Base-by-base conservation (phyloP, 108 stramenopile species). In the Discostella stelligeroides region DNA sequence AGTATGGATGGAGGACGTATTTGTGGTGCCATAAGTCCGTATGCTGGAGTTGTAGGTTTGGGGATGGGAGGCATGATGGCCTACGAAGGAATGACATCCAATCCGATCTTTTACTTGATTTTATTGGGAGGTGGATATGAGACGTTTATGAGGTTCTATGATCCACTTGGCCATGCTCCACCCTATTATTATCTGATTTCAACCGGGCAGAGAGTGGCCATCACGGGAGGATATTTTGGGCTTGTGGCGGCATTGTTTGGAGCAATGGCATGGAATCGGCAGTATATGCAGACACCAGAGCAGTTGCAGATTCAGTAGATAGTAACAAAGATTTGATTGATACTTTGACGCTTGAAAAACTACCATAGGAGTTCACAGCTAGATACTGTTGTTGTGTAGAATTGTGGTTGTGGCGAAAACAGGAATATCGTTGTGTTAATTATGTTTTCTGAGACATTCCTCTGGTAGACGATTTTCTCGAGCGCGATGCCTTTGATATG, bases 1-100 rank as follows among this genome's bases (percentile, higher is more conserved):
- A 79, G 77, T 43, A 86, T 97, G 85, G 97, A 97, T 68, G 97
- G 97, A 48, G 97, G 97, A 34, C 73, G 91, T 14, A 95, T 97
- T 75, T 87, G 86, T 23, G 92, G 91, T 20, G 97, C 95, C 7
- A 49, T 95, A 18, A 80, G 76, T 49, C 94, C 90, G 1, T 93
- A 88, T 63, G 78, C 89, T 20, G 82, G 85, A 47, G 76, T 92
- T 1, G 92, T 82, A 0, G 97, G 97, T 4, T 55, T 97, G 40
- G 94, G 86, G 4, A 71, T 89, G 15, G 95, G 92, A 15, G 92
- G 81, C 9, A 72, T 76, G 3, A 68, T 95, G 66, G 83, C 88
- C 0, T 88, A 84, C 46, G 66, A 76, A 11, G 94, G 92, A 21
- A 80, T 81, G 54, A 85, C 96, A 55, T 64, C 66, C 9, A 96